Evolutionary conservation across 2,329 filamentous ascomycete species (phyloP).

Genomic region (Fusarium tuaranense): DNA sequence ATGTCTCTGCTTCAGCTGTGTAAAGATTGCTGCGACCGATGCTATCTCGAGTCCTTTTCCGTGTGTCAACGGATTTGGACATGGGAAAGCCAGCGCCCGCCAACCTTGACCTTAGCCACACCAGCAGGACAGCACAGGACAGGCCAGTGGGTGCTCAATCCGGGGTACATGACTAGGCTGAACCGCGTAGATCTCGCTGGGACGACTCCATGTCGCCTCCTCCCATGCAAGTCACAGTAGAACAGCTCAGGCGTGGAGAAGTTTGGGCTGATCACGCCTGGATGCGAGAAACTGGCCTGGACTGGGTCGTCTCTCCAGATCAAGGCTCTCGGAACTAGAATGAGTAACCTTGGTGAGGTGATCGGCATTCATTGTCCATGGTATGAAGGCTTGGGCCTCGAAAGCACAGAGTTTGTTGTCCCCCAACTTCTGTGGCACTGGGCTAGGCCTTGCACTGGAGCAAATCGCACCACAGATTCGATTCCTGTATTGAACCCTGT

Average conservation of each 20-base stretch:
- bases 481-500: slow-evolving; percentile 4
- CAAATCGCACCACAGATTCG: background rate
- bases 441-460: background rate
- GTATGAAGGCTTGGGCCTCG: slow-evolving; percentile 28
- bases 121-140: background rate
- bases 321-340: background rate
- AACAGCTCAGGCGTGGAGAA: background rate
- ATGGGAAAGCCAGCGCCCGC: slow-evolving; percentile 42
- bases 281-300: background rate
- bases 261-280: background rate
- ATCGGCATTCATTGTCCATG: slow-evolving; percentile 16
- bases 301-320: background rate
- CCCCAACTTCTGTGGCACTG: background rate
- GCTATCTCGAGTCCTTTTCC: slow-evolving; percentile 41
- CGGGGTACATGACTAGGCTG: slow-evolving; percentile 43
- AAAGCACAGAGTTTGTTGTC: background rate
- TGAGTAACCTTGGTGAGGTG: background rate
- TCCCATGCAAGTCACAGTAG: background rate
- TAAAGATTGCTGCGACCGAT: slow-evolving; percentile 21
- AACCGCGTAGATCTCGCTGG: slow-evolving; percentile 27
- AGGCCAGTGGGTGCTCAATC: slow-evolving; percentile 26
- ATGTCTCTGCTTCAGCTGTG: slow-evolving; percentile 19
- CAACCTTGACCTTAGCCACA: slow-evolving; percentile 23
- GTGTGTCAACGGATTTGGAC: slow-evolving; percentile 45
- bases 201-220: slow-evolving; percentile 5